Conservation (phyloP, 345 rosid species). For the Gossypium herbaceum region DNA sequence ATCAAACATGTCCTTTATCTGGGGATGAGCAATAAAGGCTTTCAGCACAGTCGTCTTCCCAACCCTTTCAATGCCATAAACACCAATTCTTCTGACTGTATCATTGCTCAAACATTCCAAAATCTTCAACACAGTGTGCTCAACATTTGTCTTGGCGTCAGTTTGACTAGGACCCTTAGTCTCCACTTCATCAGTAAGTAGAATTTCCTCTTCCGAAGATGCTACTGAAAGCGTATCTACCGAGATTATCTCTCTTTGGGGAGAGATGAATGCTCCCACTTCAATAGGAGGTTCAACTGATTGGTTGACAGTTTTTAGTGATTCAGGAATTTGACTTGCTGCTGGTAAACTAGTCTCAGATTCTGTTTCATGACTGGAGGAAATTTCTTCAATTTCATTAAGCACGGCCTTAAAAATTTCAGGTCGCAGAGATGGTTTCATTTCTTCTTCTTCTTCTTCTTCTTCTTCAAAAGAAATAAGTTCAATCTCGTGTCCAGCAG, state of each 20-base stretch:
- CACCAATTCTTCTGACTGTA: conserved; percentile 11
- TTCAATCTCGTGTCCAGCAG: neutral
- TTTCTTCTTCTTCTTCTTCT: neutral
- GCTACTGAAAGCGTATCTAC: neutral
- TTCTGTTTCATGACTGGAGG: conserved; percentile 7
- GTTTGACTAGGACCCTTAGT: neutral
- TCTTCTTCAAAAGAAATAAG: conserved; percentile 5
- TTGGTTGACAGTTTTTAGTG: neutral
- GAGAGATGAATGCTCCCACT: neutral
- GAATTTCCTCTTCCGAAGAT: neutral
- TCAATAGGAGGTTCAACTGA: conserved; percentile 1
- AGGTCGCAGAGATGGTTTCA: no score
- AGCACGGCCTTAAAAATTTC: no score
- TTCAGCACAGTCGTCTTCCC: conserved; percentile 19
- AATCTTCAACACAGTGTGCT: conserved; percentile 1
- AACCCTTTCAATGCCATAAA: conserved; percentile 23
- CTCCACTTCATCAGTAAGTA: neutral
- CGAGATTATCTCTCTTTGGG: neutral
- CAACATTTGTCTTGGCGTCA: conserved; percentile 9
- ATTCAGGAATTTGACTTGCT: neutral
- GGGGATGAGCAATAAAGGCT: conserved; percentile 1
- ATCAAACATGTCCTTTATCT: conserved; percentile 10
- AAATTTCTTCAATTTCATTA: neutral
- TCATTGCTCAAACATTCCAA: conserved; percentile 9
- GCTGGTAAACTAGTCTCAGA: neutral